phyloP scores from a whole-genome alignment of 371 early-diverging fungal species.

The Mortierella sp. region DNA sequence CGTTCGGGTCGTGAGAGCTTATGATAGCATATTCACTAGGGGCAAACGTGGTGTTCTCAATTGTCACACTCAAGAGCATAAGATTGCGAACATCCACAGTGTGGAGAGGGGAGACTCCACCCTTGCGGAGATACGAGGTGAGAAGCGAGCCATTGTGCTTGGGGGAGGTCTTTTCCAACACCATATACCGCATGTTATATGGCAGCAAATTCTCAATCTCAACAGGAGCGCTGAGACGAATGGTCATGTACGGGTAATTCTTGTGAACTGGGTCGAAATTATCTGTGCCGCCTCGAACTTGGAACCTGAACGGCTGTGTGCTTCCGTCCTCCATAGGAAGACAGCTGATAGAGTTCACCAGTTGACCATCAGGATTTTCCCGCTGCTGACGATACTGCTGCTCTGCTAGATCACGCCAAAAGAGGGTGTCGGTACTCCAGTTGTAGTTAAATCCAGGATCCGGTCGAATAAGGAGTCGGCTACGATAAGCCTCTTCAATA shows the following conservation, averaged over 20 bases:
- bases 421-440: constrained; percentile 77
- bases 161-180: constrained; percentile 75
- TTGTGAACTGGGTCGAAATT: constrained; percentile 65
- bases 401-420: constrained; percentile 65
- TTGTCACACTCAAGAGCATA: constrained; percentile 77
- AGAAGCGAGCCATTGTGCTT: constrained; percentile 66
- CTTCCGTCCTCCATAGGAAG: constrained; percentile 56
- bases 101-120: constrained; percentile 82
- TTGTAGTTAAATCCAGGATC: constrained; percentile 84
- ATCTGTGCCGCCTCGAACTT: constrained; percentile 65
- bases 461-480: constrained; percentile 85
- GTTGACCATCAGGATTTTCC: constrained; percentile 24
- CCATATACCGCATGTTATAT: constrained; percentile 79
- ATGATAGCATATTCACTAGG: constrained; percentile 89
- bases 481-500: constrained; percentile 83
- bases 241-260: constrained; percentile 85
- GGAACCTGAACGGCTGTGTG: constrained; percentile 80
- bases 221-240: constrained; percentile 89
- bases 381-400: constrained; percentile 37
- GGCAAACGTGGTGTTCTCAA: constrained; percentile 79
- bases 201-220: constrained; percentile 97
- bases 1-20: constrained; percentile 78
- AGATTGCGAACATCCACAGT: constrained; percentile 87
- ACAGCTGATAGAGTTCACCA: constrained; percentile 61
- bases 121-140: constrained; percentile 73